These are phyloP conservation scores for Colletotrichum chrysophilum DNA, from an alignment of 2,329 filamentous ascomycete species.

Conservation along the genomic window DNA sequence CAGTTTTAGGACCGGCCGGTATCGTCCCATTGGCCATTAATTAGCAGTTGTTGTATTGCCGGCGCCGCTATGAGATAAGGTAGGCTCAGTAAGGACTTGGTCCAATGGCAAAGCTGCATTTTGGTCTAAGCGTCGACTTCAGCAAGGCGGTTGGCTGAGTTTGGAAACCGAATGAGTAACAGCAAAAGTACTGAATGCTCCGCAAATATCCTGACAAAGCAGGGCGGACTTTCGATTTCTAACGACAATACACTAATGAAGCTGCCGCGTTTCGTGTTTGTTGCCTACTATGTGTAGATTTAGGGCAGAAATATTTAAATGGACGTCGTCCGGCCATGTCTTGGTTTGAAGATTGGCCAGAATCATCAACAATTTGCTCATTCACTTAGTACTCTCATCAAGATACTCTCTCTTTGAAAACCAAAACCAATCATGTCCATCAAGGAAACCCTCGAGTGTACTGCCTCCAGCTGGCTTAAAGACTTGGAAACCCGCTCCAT, in stretches of 20 bases:
- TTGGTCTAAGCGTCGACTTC: too few relatives aligned
- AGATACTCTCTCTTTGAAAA: too few relatives aligned
- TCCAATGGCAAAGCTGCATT: too few relatives aligned
- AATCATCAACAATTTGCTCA: fast-evolving
- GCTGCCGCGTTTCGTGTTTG: background rate
- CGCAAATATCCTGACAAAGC: background rate
- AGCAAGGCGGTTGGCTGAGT: fast-evolving
- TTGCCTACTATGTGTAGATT: background rate
- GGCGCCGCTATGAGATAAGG: fast-evolving
- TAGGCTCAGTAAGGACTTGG: too few relatives aligned
- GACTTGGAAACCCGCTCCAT: too few relatives aligned
- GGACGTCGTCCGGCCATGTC: fast-evolving
- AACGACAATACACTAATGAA: fast-evolving
- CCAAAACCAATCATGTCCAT: background rate
- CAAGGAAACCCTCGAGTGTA: fast-evolving
- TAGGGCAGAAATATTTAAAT: background rate
- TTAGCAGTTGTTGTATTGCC: fast-evolving
- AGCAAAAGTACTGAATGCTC: background rate
- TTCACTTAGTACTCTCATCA: background rate
- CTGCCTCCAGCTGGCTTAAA: background rate
- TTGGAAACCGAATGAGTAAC: background rate
- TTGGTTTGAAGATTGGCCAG: background rate
- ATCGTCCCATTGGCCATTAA: too few relatives aligned
- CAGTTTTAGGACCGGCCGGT: fast-evolving
- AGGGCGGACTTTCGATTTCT: background rate